phyloP scores from a whole-genome alignment of 345 rosid species.

The Rhizophora mangle region DNA sequence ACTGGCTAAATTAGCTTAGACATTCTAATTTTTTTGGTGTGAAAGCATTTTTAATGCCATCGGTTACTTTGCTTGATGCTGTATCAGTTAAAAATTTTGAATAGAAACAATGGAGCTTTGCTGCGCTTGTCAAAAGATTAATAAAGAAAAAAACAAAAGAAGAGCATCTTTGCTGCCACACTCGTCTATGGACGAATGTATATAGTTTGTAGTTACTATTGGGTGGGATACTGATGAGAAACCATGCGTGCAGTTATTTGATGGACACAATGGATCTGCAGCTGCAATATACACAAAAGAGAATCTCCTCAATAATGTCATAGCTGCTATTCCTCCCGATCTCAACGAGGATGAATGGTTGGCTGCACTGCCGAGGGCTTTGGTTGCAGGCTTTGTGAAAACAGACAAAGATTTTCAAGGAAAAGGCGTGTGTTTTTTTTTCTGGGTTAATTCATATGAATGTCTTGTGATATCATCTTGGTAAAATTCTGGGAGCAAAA shows the following conservation, averaged over 20 bases:
- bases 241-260: constrained; percentile 69
- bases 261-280: constrained; percentile 96
- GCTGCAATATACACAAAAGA: constrained; percentile 97
- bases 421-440: constrained; percentile 45
- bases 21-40: neutral
- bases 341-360: constrained; percentile 92
- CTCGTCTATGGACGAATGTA: neutral
- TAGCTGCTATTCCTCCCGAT: constrained; percentile 78
- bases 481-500: neutral
- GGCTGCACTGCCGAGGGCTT: constrained; percentile 90
- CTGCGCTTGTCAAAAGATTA: too few species aligned
- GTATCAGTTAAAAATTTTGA: neutral
- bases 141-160: too few species aligned
- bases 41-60: too few species aligned
- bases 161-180: neutral
- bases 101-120: too few species aligned
- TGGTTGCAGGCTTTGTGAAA: constrained; percentile 98
- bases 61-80: too few species aligned
- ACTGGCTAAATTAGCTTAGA: neutral
- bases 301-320: constrained; percentile 75
- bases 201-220: constrained; percentile 1
- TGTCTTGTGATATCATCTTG: neutral
- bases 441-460: neutral
- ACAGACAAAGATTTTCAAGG: constrained; percentile 95
- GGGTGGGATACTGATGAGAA: constrained; percentile 10